Evolutionary conservation across 257 asterid species (phyloP).

Genomic region (Gentiana dahurica): DNA sequence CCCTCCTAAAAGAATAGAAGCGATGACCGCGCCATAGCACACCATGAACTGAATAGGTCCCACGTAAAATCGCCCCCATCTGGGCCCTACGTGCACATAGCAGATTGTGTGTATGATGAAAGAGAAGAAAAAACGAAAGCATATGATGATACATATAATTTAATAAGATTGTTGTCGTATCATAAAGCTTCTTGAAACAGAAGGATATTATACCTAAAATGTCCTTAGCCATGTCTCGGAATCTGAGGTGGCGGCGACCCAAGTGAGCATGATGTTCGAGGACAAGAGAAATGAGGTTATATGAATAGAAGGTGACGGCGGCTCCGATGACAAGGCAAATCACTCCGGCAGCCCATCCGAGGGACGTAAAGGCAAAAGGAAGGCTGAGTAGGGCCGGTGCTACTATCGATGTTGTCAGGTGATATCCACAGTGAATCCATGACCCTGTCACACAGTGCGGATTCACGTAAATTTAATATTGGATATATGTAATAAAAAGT

Average conservation of each 20-base stretch:
- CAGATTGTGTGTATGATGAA: too few relatives aligned
- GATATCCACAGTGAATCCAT: constrained; percentile 70
- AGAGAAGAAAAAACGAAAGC: too few relatives aligned
- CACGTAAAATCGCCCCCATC: constrained; percentile 56
- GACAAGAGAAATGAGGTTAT: constrained; percentile 41
- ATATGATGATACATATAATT: too few relatives aligned
- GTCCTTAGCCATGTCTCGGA: constrained; percentile 65
- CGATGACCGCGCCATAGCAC: constrained; percentile 58
- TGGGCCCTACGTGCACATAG: constrained; percentile 29
- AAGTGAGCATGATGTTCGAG: constrained; percentile 55
- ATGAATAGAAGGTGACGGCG: constrained; percentile 49
- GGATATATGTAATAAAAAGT: too few relatives aligned
- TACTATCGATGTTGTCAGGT: constrained; percentile 57
- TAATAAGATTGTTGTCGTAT: too few relatives aligned
- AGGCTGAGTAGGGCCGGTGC: constrained; percentile 60
- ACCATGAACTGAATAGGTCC: constrained; percentile 59
- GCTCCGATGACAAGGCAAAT: constrained; percentile 37
- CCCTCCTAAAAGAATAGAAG: constrained; percentile 55
- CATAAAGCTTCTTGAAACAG: too few relatives aligned
- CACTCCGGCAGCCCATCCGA: constrained; percentile 59
- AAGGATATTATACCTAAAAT: constrained; percentile 32
- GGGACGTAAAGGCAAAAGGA: constrained; percentile 39
- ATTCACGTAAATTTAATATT: neutral
- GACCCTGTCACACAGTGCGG: constrained; percentile 26
- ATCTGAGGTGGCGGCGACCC: constrained; percentile 61